Conservation (phyloP, 805 yeast species). For the Maudiozyma serrabonitensis region DNA sequence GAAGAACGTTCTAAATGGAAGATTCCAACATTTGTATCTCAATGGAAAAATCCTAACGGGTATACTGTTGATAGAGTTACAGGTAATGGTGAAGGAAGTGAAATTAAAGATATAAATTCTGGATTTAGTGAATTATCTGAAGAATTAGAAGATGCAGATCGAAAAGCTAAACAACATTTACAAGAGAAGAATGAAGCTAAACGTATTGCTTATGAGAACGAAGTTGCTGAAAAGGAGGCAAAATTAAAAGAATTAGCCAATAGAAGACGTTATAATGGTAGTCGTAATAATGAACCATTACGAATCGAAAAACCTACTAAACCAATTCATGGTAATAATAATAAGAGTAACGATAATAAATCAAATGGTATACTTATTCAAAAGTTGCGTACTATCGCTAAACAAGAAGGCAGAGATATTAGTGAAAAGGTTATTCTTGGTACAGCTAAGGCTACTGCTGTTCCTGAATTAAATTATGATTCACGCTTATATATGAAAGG, state of each 20-base stretch:
- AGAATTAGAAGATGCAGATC: slow-evolving; percentile 65
- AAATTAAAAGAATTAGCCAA: slow-evolving; percentile 41
- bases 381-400: slow-evolving; percentile 35
- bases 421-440: slow-evolving; percentile 49
- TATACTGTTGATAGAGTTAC: slow-evolving; percentile 67
- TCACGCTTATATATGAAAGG: slow-evolving; percentile 46
- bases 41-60: slow-evolving; percentile 93
- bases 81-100: slow-evolving; percentile 32
- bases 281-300: not conserved
- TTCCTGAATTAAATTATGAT: slow-evolving; percentile 42
- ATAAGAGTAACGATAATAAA: not conserved
- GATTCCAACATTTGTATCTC: slow-evolving; percentile 85
- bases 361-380: slow-evolving; percentile 21
- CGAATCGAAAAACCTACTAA: not conserved
- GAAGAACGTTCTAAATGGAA: slow-evolving; percentile 76
- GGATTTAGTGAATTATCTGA: slow-evolving; percentile 54
- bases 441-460: slow-evolving; percentile 31
- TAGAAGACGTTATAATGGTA: slow-evolving; percentile 7
- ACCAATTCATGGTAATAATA: not conserved
- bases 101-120: slow-evolving; percentile 37
- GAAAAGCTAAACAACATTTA: slow-evolving; percentile 48
- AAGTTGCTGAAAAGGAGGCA: slow-evolving; percentile 41
- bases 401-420: slow-evolving; percentile 40
- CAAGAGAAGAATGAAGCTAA: slow-evolving; percentile 41
- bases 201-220: slow-evolving; percentile 40